Percentiles rank a stretch among this genome's conserved stretches.
Conservation (phyloP, 345 rosid species). For the Salix caprea region DNA sequence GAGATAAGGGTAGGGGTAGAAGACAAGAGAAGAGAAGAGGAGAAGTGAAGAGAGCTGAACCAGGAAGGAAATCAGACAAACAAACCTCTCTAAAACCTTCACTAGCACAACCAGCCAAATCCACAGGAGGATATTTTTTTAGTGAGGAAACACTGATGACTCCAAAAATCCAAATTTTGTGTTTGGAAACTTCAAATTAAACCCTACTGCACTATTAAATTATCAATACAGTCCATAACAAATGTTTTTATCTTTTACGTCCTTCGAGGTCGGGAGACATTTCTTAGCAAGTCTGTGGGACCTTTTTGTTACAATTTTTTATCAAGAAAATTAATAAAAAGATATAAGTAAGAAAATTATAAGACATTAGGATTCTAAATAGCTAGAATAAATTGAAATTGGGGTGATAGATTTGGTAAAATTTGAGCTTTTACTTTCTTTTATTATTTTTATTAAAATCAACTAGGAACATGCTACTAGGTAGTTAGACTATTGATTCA, state of each 20-base stretch:
- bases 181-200: background rate
- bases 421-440: too few species aligned
- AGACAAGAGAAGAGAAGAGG: background rate
- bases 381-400: too few species aligned
- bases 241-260: background rate
- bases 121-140: background rate
- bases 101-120: background rate
- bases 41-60: background rate
- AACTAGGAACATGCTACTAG: too few species aligned
- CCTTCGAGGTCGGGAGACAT: background rate
- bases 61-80: background rate
- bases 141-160: background rate
- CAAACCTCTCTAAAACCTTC: conserved; percentile 56
- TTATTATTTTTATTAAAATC: too few species aligned
- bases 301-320: background rate
- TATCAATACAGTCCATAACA: background rate
- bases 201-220: background rate
- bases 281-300: background rate
- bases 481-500: too few species aligned
- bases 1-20: conserved; percentile 14
- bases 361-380: too few species aligned
- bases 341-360: too few species aligned
- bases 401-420: too few species aligned
- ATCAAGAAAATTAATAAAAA: too few species aligned
- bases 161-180: background rate